These are phyloP conservation scores for Backusella parvicylindrica DNA, from an alignment of 192 early-diverging fungal species.

Conservation along the genomic window DNA sequence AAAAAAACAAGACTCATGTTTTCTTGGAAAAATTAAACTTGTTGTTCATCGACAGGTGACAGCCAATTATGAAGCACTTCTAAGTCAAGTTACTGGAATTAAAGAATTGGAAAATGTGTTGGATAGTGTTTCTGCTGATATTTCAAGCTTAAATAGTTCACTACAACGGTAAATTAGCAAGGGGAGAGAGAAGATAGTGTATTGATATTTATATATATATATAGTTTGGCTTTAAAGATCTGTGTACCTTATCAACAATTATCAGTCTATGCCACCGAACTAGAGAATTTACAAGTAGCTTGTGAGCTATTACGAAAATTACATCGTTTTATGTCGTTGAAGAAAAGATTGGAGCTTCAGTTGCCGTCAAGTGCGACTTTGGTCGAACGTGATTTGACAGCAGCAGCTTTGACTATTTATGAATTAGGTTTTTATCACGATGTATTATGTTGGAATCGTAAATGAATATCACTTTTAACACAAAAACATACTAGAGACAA, in stretches of 20 bases:
- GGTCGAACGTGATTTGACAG: slow-evolving; percentile 42
- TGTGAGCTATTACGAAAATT: slow-evolving; percentile 59
- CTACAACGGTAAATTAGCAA: slow-evolving; percentile 45
- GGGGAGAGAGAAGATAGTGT: neutral
- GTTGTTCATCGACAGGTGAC: slow-evolving; percentile 53
- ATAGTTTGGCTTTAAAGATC: slow-evolving; percentile 57
- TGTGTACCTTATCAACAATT: slow-evolving; percentile 58
- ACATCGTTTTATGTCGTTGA: slow-evolving; percentile 57
- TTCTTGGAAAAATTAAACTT: neutral
- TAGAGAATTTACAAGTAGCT: slow-evolving; percentile 59
- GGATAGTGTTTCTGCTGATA: slow-evolving; percentile 47
- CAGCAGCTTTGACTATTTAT: slow-evolving; percentile 54
- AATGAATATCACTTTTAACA: neutral
- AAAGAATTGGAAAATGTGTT: slow-evolving; percentile 56
- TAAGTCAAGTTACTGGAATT: slow-evolving; percentile 65
- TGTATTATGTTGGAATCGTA: no score
- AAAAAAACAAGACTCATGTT: neutral
- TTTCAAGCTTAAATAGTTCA: slow-evolving; percentile 51
- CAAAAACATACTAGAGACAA: slow-evolving; percentile 33
- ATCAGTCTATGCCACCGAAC: slow-evolving; percentile 54
- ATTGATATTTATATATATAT: neutral
- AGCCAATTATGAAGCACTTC: slow-evolving; percentile 61
- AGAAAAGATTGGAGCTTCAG: slow-evolving; percentile 55
- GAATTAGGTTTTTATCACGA: slow-evolving; percentile 58
- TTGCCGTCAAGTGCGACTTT: slow-evolving; percentile 31